Base-by-base conservation (phyloP, 2,329 filamentous ascomycete species). In the Phoma sp. region DNA sequence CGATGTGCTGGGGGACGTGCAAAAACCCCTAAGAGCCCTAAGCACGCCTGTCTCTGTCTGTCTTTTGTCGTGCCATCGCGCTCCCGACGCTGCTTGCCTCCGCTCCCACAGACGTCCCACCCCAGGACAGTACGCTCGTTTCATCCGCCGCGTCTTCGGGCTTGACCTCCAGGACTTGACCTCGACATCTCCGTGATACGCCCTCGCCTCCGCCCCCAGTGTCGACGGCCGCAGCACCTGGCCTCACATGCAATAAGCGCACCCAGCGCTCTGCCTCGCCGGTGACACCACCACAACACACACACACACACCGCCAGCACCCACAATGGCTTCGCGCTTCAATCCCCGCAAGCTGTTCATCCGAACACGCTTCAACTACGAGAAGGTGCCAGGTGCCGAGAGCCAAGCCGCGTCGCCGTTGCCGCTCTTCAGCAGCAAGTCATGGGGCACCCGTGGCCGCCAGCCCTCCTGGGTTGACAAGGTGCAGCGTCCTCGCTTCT, bases 311-410 rank as follows among this genome's bases (percentile, higher is more conserved):
- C 36, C 46, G 51, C 39, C 49, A 50, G 38, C 62, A 53, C 41
- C 4, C 52, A 58, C 59, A 65, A 72, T 72, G 69, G 68, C 68
- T 49, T 66, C 68, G 59, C 71, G 78, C 59, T 75, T 75, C 60
- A 79, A 79, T 56, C 78, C 78, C 23, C 69, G 78, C 56, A 78
- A 78, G 58, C 67, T 80, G 60, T 73, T 80, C 61, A 70, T 75
- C 52, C 68, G 72, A 55, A 74, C 73, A 52, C 72, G 70, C 66
- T 77, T 79, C 71, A 72, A 72, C 55, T 80, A 81, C 69, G 77
- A 80, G 61, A 75, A 75, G 65, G 62, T 81, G 51, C 77, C 77
- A 41, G 72, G 69, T 56, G 69, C 65, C 57, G 76, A 78, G 53
- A 75, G 70, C 66, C 73, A 76, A 66, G 64, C 61, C 59, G 65